Percentiles rank a stretch among this genome's conserved stretches.
These are phyloP conservation scores for Hanseniaspora lindneri DNA, from an alignment of 805 yeast species.

Conservation along the genomic window DNA sequence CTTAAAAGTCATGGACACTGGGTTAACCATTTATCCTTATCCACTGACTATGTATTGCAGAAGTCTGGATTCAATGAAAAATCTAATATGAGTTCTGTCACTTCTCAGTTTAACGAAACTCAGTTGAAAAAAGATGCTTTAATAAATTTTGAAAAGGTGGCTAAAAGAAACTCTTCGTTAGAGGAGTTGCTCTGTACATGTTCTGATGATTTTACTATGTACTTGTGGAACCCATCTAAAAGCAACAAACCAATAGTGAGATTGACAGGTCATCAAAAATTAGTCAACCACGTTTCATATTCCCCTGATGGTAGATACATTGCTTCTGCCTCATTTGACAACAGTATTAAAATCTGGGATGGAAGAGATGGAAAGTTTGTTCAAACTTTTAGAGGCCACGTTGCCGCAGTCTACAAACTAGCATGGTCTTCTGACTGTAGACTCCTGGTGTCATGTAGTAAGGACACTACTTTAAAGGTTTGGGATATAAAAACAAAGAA, in stretches of 20 bases:
- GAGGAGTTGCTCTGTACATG: conserved; percentile 93
- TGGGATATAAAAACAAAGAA: conserved; percentile 89
- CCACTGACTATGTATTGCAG: conserved; percentile 79
- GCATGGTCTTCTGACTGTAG: conserved; percentile 96
- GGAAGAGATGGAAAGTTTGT: conserved; percentile 83
- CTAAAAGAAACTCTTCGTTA: conserved; percentile 40
- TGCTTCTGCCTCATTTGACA: conserved; percentile 90
- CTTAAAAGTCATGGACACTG: conserved; percentile 90
- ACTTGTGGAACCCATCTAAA: conserved; percentile 83
- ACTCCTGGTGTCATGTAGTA: conserved; percentile 81
- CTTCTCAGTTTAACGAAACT: conserved; percentile 23
- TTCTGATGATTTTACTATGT: conserved; percentile 96
- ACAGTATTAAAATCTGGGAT: conserved; percentile 92
- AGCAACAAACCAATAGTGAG: conserved; percentile 74
- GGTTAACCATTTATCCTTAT: conserved; percentile 87
- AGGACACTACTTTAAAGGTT: conserved; percentile 89
- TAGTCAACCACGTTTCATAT: conserved; percentile 89
- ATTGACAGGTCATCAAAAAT: conserved; percentile 95
- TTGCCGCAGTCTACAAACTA: conserved; percentile 93
- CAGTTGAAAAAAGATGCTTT: conserved; percentile 40
- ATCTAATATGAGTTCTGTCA: conserved; percentile 35
- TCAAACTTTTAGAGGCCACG: conserved; percentile 90
- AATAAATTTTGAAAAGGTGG: conserved; percentile 44
- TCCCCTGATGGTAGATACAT: conserved; percentile 89
- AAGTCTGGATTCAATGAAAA: conserved; percentile 80